Evolutionary conservation across 2,329 filamentous ascomycete species (phyloP), one percentile per base, ranked within the genome.

Genomic region (Claviceps maximensis): DNA sequence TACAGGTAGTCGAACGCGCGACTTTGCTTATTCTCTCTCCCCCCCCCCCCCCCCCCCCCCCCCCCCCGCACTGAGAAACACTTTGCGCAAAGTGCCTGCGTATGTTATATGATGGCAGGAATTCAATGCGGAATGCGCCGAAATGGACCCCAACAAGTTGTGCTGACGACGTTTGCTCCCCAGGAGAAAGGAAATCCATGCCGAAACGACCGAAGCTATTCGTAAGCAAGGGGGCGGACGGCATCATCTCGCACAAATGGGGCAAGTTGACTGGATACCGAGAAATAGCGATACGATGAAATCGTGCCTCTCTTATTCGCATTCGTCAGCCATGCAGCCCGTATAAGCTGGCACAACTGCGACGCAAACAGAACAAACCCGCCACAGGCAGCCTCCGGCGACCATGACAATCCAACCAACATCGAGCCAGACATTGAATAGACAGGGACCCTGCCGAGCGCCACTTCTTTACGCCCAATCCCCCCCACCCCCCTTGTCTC

Each of bases 401-500:
- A 51, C 49, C 17, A 42, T 38, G 23, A 29, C 49, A 15, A 13
- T n/a, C 19, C 38, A 38, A 49, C 23, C 40, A 33, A 47, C 45
- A 47, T 36, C n/a, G 27, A 21, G 29, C n/a, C 23, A 29, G 25
- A 47, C 45, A 47, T 36, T 38, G 27, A 21, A 46, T 27, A n/a
- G 36, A 31, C 19, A 40, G 19, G 19, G 53, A 54, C 53, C 31
- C 42, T 45, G 23, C 42, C 49, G 23, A 51, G 49, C 51, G 53
- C 50, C 41, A 25, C 50, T 23, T 53, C 51, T 47, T 47, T 44
- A 49, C 23, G 21, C 15, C 44, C 9, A 31, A 31, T 15, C 25
- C 10, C 5, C 15, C 13, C n/a, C n/a, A n/a, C n/a, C 41, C 48
- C n/a, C 54, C 54, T 48, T 51, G 54, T 48, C 51, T 27, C 33